Evolutionary conservation across 306 rosid species (phyloP), one percentile per base, ranked within the genome.

Genomic region (Canavalia ensiformis): DNA sequence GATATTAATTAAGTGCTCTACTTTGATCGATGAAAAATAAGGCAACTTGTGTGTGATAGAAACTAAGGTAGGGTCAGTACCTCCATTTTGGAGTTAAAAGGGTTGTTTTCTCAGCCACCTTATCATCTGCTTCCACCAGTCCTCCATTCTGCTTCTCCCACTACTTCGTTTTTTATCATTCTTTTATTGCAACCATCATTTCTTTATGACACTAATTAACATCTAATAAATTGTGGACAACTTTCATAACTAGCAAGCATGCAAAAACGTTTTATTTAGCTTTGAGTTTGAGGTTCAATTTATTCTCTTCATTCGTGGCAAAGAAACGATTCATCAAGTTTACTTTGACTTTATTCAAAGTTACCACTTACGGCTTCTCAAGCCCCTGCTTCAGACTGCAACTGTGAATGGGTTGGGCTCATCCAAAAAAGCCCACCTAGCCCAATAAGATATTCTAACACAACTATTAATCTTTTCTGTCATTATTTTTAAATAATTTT

Each of bases 101-200:
- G 75, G 60, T 66, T 89, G 80, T 80, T 55, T 82, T 84, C 76
- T 79, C 69, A 29, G 66, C 85, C 82, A 84, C 63, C 85, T 80
- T 77, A 72, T 85, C 84, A 83, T 51, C 83, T 78, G 70, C 79
- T 65, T 74, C 78, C 86, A 88, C 84, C 86, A 76, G 66, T 75
- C 84, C 71, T 71, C 35, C 47, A 83, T 83, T 85, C 81, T 83
- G 83, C 88, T 81, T 79, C 83, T 83, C 68, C 93, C 88, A 89
- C 96, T 88, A 76, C 78, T 75, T 68, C 3, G 33, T 34, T 87
- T 82, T 18, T 75, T 77, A 45, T 77, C 57, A 51, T 71, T 85
- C 75, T 81, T 79, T 83, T 62, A 35, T 80, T 79, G 75, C 84
- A 81, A 70, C 82, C 64, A 76, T 86, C 75, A 74, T 80, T 80